Base-by-base conservation (phyloP, 768 basidiomycete species). In the Rhizopogon rudus region DNA sequence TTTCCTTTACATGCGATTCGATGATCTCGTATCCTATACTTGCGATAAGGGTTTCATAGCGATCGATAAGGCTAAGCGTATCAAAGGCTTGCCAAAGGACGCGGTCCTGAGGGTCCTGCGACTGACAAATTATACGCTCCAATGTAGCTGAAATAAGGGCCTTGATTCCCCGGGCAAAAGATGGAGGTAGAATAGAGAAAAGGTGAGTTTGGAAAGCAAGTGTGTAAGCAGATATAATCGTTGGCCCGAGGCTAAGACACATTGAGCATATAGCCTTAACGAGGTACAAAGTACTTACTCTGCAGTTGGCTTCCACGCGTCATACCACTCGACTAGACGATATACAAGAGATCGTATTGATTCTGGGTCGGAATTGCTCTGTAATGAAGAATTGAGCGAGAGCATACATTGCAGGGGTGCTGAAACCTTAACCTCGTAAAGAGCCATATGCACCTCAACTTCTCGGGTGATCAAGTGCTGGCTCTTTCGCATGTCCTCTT, bases 1-100 rank as follows among this genome's bases (percentile, higher is more conserved):
- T 82, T 56, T 77, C 76, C 54, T 79, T 53, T 0, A 97, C 87
- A 55, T 90, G 79, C 5, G 73, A 67, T 64, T 94, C 91, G 58
- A 99, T 94, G 61, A 85, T 82, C 63, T 90, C 88, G 60, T 93
- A 93, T 29, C 91, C 90, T 3, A 94, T 87, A 49, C 83, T 84
- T 17, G 89, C 84, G 29, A 98, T 82, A 55, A 93, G 80, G 6
- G 83, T 81, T 63, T 95, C 93, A 64, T 88, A 93, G 29, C 91
- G 84, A 57, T 91, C 88, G 28, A 90, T 75, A 8, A 96, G 74
- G 4, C 89, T 90, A 0, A 96, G 79, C 1, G 73, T 72, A 53
- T 87, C 87, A 57, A 91, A 84, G 1, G 82, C 72, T 17, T 73
- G 70, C 85, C 87, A 85, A 35, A 87, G 65, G 14, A 63, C 28